These are phyloP conservation scores for Lipomyces spencermartinsiae DNA, from an alignment of 805 yeast genomes.

Conservation along the genomic window DNA sequence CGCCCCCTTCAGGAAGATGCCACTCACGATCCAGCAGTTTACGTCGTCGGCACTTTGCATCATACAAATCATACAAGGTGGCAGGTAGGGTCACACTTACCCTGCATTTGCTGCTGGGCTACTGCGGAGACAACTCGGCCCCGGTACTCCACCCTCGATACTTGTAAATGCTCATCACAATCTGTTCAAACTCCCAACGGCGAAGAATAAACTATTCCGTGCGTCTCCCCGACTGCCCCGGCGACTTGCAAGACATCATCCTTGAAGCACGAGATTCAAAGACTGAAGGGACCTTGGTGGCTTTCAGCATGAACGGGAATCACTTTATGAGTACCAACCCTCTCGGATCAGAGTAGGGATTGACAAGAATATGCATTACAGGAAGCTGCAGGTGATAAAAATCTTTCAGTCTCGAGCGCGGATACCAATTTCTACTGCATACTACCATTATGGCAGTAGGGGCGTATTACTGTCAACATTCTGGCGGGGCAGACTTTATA, in stretches of 20 bases:
- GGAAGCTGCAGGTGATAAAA: not conserved
- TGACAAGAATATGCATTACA: not conserved
- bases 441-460: not conserved
- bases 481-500: not conserved
- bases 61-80: not conserved
- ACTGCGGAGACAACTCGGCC: too few relatives aligned
- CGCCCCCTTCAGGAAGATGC: not conserved
- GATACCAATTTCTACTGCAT: not conserved
- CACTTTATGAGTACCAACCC: not conserved
- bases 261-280: not conserved
- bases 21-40: not conserved
- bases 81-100: not conserved
- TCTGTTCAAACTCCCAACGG: too few relatives aligned
- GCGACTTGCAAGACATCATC: not conserved
- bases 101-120: not conserved
- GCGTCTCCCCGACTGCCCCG: not conserved
- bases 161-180: too few relatives aligned
- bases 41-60: not conserved
- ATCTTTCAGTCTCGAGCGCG: not conserved
- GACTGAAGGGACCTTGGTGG: not conserved
- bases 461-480: not conserved
- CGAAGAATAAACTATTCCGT: too few relatives aligned
- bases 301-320: not conserved
- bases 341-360: slow-evolving; percentile 3
- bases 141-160: too few relatives aligned